Conservation (phyloP, 306 rosid genomes). For the Ochetophila trinervis region DNA sequence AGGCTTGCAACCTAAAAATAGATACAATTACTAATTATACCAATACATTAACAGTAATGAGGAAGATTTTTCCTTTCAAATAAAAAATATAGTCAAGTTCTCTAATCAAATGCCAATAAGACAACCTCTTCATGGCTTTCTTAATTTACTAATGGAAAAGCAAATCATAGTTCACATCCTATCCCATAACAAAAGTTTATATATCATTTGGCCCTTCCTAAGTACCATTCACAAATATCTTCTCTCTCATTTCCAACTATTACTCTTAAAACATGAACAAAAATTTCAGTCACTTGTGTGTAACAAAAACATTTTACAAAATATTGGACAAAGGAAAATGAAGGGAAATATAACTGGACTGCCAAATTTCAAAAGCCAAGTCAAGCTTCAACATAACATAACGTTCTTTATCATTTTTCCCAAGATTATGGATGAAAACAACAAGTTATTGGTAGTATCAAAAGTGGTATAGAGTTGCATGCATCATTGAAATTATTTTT, state of each 20-base stretch:
- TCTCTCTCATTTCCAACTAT: slow-evolving; percentile 5
- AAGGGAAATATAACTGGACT: neutral
- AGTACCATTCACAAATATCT: neutral
- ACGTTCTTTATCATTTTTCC: neutral
- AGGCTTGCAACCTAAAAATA: slow-evolving; percentile 87
- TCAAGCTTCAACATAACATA: too few relatives aligned
- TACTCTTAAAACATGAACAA: neutral
- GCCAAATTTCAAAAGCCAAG: too few relatives aligned
- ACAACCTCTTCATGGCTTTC: neutral
- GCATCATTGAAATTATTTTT: slow-evolving; percentile 7
- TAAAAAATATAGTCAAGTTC: neutral
- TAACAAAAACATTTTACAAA: neutral
- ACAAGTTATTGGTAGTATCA: neutral
- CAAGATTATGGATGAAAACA: neutral
- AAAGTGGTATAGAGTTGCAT: neutral
- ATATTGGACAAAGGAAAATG: neutral
- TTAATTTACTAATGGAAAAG: neutral
- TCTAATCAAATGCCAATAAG: slow-evolving; percentile 4
- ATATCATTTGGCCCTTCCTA: neutral
- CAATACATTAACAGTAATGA: neutral
- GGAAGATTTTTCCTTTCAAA: neutral
- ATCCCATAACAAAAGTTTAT: neutral
- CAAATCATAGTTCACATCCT: neutral
- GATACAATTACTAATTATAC: slow-evolving; percentile 5
- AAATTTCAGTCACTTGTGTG: neutral